A percentile compares a stretch with the other conserved stretches of the same genome.
Evolutionary conservation across 2,329 filamentous ascomycete genomes (phyloP).

Genomic region (Alternaria sp.): DNA sequence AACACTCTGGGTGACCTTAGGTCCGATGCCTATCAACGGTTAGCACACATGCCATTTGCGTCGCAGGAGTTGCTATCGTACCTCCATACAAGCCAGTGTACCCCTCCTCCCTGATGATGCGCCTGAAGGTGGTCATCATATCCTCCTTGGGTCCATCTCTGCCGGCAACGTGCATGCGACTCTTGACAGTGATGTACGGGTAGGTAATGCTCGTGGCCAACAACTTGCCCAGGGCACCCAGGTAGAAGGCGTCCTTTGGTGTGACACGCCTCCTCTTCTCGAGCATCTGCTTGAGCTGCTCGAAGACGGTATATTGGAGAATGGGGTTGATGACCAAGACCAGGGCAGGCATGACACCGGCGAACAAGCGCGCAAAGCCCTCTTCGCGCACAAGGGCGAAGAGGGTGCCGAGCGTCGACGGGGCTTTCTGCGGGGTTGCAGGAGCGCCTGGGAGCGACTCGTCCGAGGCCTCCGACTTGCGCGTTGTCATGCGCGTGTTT

Average conservation of each 20-base stretch:
- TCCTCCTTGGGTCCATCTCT: constrained; percentile 80
- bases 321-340: constrained; percentile 98
- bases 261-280: constrained; percentile 82
- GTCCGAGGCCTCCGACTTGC: constrained; percentile 67
- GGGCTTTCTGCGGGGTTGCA: constrained; percentile 65
- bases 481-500: constrained; percentile 97
- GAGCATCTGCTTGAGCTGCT: constrained; percentile 92
- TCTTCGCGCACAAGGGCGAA: constrained; percentile 83
- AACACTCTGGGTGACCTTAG: constrained; percentile 97
- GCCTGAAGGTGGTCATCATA: constrained; percentile 78
- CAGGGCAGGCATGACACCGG: constrained; percentile 90
- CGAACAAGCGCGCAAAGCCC: constrained; percentile 84
- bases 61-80: constrained; percentile 52
- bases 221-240: constrained; percentile 93
- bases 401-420: constrained; percentile 82
- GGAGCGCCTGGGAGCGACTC: constrained; percentile 52
- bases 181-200: constrained; percentile 99
- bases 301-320: constrained; percentile 97
- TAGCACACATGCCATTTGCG: neutral
- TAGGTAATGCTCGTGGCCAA: constrained; percentile 95
- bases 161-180: constrained; percentile 91
- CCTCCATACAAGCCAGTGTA: constrained; percentile 92
- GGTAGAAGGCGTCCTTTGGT: constrained; percentile 85
- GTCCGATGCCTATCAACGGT: constrained; percentile 76
- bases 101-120: constrained; percentile 89